Percentiles rank a stretch among this genome's conserved stretches.
phyloP scores from a whole-genome alignment of 2,329 filamentous ascomycete species.

The Aspergillus sclerotialis region DNA sequence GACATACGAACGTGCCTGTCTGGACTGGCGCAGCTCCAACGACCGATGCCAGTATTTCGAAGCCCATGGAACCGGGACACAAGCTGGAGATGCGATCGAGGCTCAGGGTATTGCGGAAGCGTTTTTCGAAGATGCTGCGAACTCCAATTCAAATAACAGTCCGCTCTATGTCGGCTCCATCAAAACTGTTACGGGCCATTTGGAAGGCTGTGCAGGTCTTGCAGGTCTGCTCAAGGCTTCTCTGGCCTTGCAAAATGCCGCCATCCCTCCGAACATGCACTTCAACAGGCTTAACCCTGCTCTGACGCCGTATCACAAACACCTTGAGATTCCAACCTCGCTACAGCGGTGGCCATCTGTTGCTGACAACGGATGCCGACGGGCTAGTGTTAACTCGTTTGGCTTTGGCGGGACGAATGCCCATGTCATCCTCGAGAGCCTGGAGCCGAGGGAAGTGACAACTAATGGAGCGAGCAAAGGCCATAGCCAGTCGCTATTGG shows the following conservation, averaged over 20 bases:
- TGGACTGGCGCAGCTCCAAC: slow-evolving; percentile 18
- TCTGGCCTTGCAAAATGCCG: slow-evolving; percentile 18
- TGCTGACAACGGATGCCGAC: slow-evolving; percentile 1
- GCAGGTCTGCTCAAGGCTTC: slow-evolving; percentile 19
- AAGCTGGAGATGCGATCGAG: slow-evolving; percentile 21
- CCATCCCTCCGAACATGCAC: slow-evolving; percentile 21
- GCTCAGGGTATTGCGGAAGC: slow-evolving; percentile 12
- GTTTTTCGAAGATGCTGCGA: slow-evolving; percentile 8
- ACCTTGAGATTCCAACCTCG: slow-evolving; percentile 10
- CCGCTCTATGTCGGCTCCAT: slow-evolving; percentile 20
- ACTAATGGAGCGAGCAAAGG: no score
- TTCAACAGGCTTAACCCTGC: slow-evolving; percentile 15
- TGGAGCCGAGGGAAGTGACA: no score
- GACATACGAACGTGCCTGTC: slow-evolving; percentile 12
- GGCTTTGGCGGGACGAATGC: slow-evolving; percentile 13
- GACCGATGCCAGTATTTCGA: slow-evolving; percentile 29
- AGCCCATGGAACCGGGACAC: slow-evolving; percentile 35
- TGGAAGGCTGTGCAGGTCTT: slow-evolving; percentile 19
- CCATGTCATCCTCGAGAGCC: slow-evolving; percentile 17
- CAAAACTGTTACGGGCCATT: slow-evolving; percentile 23
- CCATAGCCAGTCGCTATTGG: no score
- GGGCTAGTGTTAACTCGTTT: slow-evolving; percentile 18
- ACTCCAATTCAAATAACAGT: neutral
- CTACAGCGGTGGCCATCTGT: slow-evolving; percentile 12
- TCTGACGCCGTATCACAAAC: slow-evolving; percentile 11